Conservation (phyloP, 371 early-diverging fungal genomes). For the Phascolomyces articulosus region DNA sequence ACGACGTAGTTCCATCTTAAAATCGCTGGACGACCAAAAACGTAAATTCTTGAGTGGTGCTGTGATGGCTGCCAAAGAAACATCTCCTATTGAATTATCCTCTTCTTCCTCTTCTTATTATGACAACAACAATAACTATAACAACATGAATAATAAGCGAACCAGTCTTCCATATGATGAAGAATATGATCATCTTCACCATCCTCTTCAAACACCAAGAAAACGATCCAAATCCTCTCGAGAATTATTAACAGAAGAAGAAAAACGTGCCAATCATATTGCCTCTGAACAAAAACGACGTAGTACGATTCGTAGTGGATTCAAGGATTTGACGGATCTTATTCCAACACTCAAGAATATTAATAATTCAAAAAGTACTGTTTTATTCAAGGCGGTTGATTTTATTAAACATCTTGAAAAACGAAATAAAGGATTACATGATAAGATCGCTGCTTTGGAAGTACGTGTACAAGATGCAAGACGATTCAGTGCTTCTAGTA, state of each 20-base stretch:
- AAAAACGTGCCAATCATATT: constrained; percentile 91
- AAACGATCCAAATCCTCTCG: constrained; percentile 39
- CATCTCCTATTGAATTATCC: background rate
- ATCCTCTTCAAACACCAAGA: background rate
- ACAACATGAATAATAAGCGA: constrained; percentile 2
- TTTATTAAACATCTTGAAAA: constrained; percentile 51
- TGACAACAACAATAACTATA: background rate
- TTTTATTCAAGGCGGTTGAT: constrained; percentile 61
- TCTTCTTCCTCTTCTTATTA: background rate
- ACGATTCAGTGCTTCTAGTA: constrained; percentile 12
- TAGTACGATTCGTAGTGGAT: constrained; percentile 82
- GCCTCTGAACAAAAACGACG: constrained; percentile 92
- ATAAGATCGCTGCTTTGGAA: constrained; percentile 51
- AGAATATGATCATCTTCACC: background rate
- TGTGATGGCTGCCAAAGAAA: background rate
- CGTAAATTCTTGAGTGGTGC: constrained; percentile 12
- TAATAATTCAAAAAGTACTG: constrained; percentile 59
- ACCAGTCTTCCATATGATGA: background rate
- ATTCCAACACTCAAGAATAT: constrained; percentile 76
- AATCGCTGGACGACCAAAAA: constrained; percentile 47
- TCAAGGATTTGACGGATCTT: constrained; percentile 80
- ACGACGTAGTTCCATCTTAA: constrained; percentile 33
- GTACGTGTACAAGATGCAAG: constrained; percentile 40
- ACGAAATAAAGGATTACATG: constrained; percentile 52
- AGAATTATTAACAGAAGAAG: constrained; percentile 82